A percentile compares a stretch with the other conserved stretches of the same genome.
Evolutionary conservation across 768 basidiomycete genomes (phyloP).

Genomic region (Lentinula boryana): DNA sequence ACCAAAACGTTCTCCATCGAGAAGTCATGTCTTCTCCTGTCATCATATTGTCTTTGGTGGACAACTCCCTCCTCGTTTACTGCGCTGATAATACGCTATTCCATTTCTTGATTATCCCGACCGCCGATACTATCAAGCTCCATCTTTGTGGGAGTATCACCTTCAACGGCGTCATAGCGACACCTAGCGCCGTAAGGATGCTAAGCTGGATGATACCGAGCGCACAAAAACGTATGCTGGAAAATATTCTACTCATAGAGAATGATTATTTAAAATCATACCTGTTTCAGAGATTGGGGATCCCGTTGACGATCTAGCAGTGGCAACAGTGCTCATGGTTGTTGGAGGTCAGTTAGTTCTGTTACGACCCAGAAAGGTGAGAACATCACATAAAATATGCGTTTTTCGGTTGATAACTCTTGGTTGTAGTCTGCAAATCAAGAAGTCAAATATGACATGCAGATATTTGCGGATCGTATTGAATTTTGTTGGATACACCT

Average conservation of each 20-base stretch:
- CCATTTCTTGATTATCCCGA: slow-evolving; percentile 89
- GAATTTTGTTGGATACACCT: slow-evolving; percentile 99
- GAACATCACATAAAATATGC: background rate
- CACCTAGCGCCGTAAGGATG: slow-evolving; percentile 78
- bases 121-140: slow-evolving; percentile 74
- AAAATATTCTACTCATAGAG: slow-evolving; percentile 6
- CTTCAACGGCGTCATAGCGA: slow-evolving; percentile 84
- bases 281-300: slow-evolving; percentile 77
- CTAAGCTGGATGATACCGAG: slow-evolving; percentile 97
- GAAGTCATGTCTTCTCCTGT: slow-evolving; percentile 74
- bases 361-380: slow-evolving; percentile 81
- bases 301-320: slow-evolving; percentile 85
- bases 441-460: slow-evolving; percentile 96
- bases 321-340: slow-evolving; percentile 94
- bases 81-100: slow-evolving; percentile 89
- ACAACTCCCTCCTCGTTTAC: slow-evolving; percentile 92
- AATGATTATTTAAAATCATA: background rate
- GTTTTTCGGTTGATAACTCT: background rate
- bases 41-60: slow-evolving; percentile 84
- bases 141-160: slow-evolving; percentile 93
- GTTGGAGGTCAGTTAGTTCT: slow-evolving; percentile 89
- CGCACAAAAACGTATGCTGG: slow-evolving; percentile 79
- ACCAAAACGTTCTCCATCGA: slow-evolving; percentile 77
- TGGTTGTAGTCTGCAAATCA: slow-evolving; percentile 63
- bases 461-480: slow-evolving; percentile 93